Evolutionary conservation across 1,284 basidiomycete species (phyloP).

Genomic region (Cutaneotrichosporon cyanovorans): DNA sequence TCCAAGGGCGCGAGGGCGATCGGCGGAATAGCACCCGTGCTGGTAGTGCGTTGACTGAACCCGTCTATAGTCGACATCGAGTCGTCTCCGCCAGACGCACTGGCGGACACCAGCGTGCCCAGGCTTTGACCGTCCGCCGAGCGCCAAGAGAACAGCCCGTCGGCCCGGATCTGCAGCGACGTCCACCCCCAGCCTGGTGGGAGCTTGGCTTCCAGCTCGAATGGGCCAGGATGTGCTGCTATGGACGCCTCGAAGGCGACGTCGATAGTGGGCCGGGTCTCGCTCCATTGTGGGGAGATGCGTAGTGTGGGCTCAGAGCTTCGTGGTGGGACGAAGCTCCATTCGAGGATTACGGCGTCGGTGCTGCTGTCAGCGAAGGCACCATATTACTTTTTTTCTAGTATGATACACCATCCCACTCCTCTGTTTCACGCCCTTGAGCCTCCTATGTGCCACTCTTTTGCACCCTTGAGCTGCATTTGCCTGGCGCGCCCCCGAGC

Average conservation of each 20-base stretch:
- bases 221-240: neutral
- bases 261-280: slow-evolving; percentile 17
- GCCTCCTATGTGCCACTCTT: too few relatives aligned
- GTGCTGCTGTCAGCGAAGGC: slow-evolving; percentile 23
- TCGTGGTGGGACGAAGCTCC: slow-evolving; percentile 22
- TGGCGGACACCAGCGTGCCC: slow-evolving; percentile 10
- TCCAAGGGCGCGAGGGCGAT: slow-evolving; percentile 8
- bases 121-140: slow-evolving; percentile 24
- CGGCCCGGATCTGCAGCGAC: slow-evolving; percentile 23
- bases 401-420: too few relatives aligned
- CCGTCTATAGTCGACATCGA: slow-evolving; percentile 24
- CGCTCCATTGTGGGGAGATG: slow-evolving; percentile 24
- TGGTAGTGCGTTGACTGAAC: neutral
- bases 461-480: too few relatives aligned
- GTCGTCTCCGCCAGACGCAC: slow-evolving; percentile 9
- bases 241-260: slow-evolving; percentile 21
- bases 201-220: slow-evolving; percentile 20
- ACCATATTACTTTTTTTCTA: too few relatives aligned
- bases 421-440: too few relatives aligned
- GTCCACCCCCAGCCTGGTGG: slow-evolving; percentile 38
- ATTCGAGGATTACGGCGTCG: slow-evolving; percentile 28
- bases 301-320: slow-evolving; percentile 18
- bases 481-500: too few relatives aligned
- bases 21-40: neutral
- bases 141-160: slow-evolving; percentile 26